Evolutionary conservation across 2,329 filamentous ascomycete species (phyloP), one percentile per base, ranked within the genome.

Genomic region (Curvularia eragrostidis): DNA sequence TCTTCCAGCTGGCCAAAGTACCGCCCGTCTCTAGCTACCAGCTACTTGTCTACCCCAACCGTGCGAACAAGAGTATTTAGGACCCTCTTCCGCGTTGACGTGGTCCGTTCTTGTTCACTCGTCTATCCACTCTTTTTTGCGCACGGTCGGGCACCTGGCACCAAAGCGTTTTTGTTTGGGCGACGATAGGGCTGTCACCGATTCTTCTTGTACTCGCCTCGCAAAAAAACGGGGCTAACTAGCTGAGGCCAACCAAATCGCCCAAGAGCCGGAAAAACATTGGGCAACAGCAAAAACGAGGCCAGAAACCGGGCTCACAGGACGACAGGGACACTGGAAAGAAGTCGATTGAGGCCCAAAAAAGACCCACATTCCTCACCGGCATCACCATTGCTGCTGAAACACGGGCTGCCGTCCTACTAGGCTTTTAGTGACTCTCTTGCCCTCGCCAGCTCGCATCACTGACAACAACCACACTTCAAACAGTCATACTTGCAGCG

Each of bases 41-140:
- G 21, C 47, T 26, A 15, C 13, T 43, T 48, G 53, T 10, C n/a
- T 49, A 49, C 57, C 60, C 62, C 62, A 67, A 61, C 64, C 64
- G 65, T 66, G 62, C 49, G 49, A 52, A 44, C 30, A 36, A 30
- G 26, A 52, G 21, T 52, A 43, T 44, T 43, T 43, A n/a, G 19
- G 30, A 36, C 32, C 47, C 34, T 32, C n/a, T 46, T 12, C 43
- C 43, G 43, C 26, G 4, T 32, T 19, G 26, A 30, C 34, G 38
- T 26, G 47, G 47, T 36, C 24, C 42, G 47, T 28, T 15, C 42
- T 24, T 30, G 39, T 26, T 18, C 48, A 34, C 36, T 34, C 32
- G 23, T 24, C 34, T 48, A 23, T 30, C 21, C 21, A 38, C 32
- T 32, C 8, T 10, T 24, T 19, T 18, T 30, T 38, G 34, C 32